Evolutionary conservation across 129 eudicot species (phyloP), one percentile per base, ranked within the genome.

Genomic region (Cynara cardunculus): DNA sequence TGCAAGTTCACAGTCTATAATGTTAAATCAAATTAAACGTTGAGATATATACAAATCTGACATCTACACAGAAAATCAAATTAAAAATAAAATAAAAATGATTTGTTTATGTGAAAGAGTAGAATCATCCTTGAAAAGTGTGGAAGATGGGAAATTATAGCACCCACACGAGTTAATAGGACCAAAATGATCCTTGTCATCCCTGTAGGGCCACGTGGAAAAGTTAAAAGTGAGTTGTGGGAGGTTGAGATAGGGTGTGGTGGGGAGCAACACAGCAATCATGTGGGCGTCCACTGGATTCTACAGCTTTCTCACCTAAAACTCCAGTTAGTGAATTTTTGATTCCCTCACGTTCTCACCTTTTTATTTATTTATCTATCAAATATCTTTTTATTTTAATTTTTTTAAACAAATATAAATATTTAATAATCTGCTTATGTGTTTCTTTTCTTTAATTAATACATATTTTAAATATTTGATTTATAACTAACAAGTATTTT

Each of bases 1-100:
- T 94, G 97, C 89, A 81, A 14, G 56, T n/a, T 76, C n/a, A 72
- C 28, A 70, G 25, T n/a, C 9, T 18, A 24, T 3, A 2, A 19
- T 16, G 30, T 27, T 27, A 27, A 27, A 27, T 1, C 30, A 2
- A 27, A 44, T 44, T 12, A 1, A 0, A 41, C 0, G 5, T 2
- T 44, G 16, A 49, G 62, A 49, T 49, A 8, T 16, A 49, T 49
- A 14, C 21, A 39, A 14, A 39, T 10, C 10, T 39, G 2, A 35
- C 44, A 10, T 37, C 2, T 37, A 37, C 2, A 37, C 8, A 7
- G 2, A 7, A 18, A 22, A 16, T 32, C 7, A 32, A 30, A 4
- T 2, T 4, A 30, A 30, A 30, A 30, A 30, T 30, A 30, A 30
- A 27, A 27, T n/a, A 27, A 1, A 28, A 53, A 53, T 4, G 24